Percentiles rank a stretch among this genome's conserved stretches.
phyloP scores from a whole-genome alignment of 2,329 filamentous ascomycete genomes.

The Fusarium hainanense region DNA sequence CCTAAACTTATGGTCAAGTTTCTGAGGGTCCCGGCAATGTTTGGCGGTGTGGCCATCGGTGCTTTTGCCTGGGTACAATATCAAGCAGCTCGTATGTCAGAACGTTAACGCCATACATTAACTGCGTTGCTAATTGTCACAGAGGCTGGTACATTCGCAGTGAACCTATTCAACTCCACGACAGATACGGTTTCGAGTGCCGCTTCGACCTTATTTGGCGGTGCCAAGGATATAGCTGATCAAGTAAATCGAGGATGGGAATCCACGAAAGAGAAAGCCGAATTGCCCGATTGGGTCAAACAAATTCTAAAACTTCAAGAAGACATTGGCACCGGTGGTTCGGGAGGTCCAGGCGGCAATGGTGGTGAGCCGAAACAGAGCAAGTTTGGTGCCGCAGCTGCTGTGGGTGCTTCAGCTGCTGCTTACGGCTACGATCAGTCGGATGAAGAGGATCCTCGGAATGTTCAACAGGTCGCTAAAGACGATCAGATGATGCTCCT shows the following conservation, averaged over 20 bases:
- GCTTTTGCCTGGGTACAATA: conserved; percentile 95
- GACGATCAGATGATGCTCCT: conserved; percentile 99
- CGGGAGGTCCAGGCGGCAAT: conserved; percentile 59
- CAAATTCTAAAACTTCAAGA: conserved; percentile 74
- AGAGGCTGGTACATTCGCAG: conserved; percentile 62
- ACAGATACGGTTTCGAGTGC: conserved; percentile 76
- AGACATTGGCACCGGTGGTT: conserved; percentile 64
- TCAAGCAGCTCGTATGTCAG: conserved; percentile 82
- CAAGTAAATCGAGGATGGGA: conserved; percentile 86
- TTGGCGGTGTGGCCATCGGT: conserved; percentile 88
- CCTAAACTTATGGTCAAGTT: conserved; percentile 94
- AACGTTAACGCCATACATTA: neutral
- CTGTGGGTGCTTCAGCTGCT: conserved; percentile 77
- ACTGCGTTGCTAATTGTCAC: conserved; percentile 39
- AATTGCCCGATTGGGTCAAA: conserved; percentile 80
- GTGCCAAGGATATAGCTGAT: conserved; percentile 78
- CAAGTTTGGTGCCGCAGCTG: conserved; percentile 69
- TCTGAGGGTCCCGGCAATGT: conserved; percentile 86
- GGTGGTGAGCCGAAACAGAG: conserved; percentile 66
- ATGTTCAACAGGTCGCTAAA: conserved; percentile 73
- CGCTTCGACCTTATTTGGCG: conserved; percentile 76
- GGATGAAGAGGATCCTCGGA: conserved; percentile 71
- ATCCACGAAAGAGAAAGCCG: conserved; percentile 81
- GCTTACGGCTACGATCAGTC: conserved; percentile 83
- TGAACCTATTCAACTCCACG: conserved; percentile 78